Evolutionary conservation across 805 yeast species (phyloP), one percentile per base, ranked within the genome.

Genomic region (Wickerhamiella hasegawae): DNA sequence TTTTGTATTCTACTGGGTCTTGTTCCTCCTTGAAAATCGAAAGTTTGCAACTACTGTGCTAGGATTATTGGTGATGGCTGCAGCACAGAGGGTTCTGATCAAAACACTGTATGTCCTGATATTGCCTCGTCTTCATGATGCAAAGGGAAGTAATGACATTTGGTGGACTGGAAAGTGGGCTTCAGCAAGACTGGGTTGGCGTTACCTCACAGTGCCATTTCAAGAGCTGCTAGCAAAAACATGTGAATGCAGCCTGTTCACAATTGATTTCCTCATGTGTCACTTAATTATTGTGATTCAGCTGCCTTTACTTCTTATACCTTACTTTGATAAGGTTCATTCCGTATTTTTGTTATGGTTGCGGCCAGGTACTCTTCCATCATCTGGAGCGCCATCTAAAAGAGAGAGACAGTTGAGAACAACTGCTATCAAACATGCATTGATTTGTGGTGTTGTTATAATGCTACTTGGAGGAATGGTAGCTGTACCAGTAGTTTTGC

Each of bases 341-440:
- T 79, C 94, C 23, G 69, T 81, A 48, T 79, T 84, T 85, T 66
- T 85, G 58, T 79, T 85, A 71, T 85, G 97, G 97, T 72, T 85
- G 61, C 77, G 77, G 57, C 96, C 95, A 44, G 68, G 81, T 40
- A 25, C 6, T 12, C 5, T 25, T 5, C 71, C 80, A 60, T 81
- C 75, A 61, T 77, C 76, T 49, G 75, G 84, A 65, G 81, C 92
- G 42, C 92, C 92, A 47, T 75, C 80, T 52, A 73, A 76, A 53
- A 74, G 90, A n/a, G 65, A 77, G 62, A 77, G 76, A 53, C 90
- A 77, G 59, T 77, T 83, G 24, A 70, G 35, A 3, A 18, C 28
- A 2, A 19, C 11, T 9, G 36, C 47, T 6, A 33, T 39, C 6
- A n/a, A 23, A 16, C 44, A 35, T 28, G 33, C 28, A 3, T 21